Base-by-base conservation (phyloP, 139 green algal species). In the Trebouxia sp. region DNA sequence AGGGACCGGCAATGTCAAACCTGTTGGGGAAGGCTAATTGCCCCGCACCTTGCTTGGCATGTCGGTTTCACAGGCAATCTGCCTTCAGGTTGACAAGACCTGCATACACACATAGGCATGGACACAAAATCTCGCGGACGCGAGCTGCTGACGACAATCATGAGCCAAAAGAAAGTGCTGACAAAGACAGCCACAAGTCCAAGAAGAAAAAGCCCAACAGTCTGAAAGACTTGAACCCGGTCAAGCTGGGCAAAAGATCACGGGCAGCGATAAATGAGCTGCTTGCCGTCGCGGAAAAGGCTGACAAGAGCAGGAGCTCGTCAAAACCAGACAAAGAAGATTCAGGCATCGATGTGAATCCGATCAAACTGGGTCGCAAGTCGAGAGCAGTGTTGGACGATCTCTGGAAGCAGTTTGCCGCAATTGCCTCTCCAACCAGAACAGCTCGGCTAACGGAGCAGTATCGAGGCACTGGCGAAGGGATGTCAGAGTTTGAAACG, bases 321-420 rank as follows among this genome's bases (percentile, higher is more conserved):
- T 30, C 62, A 45, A 41, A 26, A 1, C 3, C 62, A 28, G 9
- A 32, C 7, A 43, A 72, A 6, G 62, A 72, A 42, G 62, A 72
- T n/a, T 35, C 62, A 72, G 62, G 62, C 62, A 72, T 72, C 11
- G 62, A 35, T 72, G 62, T 96, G 56, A 97, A 97, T 80, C 94
- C 94, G 17, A 87, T 93, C 30, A 80, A 80, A 38, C 86, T 98
- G 22, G 94, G 94, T 10, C 84, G 91, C 5, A 88, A 92, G 74
- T 93, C 93, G 0, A 83, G 94, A 51, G 37, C 30, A 39, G 76
- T 94, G 0, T 94, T 97, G 80, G 92, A 98, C 67, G 90, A 96
- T 15, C 89, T 97, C 0, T 98, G 95, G 95, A 79, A 72, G 17
- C 90, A 96, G 80, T 78, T 95, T 24, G 83, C 83, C 28, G 81